Percentiles rank a stretch among this genome's conserved stretches.
phyloP scores from a whole-genome alignment of 306 rosid species.

The Quercus alba region DNA sequence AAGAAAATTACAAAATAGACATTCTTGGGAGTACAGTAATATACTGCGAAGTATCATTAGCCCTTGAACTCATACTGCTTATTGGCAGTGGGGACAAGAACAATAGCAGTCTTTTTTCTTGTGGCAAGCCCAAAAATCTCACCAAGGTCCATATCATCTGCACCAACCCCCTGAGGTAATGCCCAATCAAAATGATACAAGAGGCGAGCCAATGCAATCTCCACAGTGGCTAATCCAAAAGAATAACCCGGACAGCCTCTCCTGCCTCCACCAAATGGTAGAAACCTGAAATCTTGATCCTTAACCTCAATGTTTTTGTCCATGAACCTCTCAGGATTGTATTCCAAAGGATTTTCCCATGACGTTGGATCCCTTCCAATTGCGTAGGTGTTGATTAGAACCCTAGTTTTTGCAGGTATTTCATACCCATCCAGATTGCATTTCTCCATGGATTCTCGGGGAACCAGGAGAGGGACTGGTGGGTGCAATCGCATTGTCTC shows the following conservation, averaged over 20 bases:
- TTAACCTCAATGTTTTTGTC: neutral
- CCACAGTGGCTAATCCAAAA: slow-evolving; percentile 25
- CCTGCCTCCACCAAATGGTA: slow-evolving; percentile 45
- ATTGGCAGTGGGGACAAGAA: slow-evolving; percentile 26
- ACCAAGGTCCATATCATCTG: slow-evolving; percentile 27
- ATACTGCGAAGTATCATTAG: neutral
- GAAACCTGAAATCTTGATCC: slow-evolving; percentile 30
- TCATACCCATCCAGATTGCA: slow-evolving; percentile 30
- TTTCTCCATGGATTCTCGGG: slow-evolving; percentile 39
- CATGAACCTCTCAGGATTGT: slow-evolving; percentile 27
- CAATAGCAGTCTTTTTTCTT: slow-evolving; percentile 26
- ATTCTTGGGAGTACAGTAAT: neutral
- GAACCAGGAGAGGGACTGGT: slow-evolving; percentile 34
- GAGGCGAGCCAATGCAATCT: slow-evolving; percentile 32
- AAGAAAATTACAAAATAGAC: neutral
- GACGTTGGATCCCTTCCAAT: slow-evolving; percentile 34
- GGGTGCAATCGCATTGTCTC: slow-evolving; percentile 38
- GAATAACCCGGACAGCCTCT: slow-evolving; percentile 40
- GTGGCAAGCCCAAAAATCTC: slow-evolving; percentile 44
- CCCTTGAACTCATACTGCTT: slow-evolving; percentile 10
- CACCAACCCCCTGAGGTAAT: slow-evolving; percentile 24
- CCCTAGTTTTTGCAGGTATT: slow-evolving; percentile 23
- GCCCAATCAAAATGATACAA: slow-evolving; percentile 38
- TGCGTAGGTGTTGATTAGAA: slow-evolving; percentile 24
- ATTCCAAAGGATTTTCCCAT: slow-evolving; percentile 33